Base-by-base conservation (phyloP, 2,329 filamentous ascomycete species). In the Colletotrichum sp. region DNA sequence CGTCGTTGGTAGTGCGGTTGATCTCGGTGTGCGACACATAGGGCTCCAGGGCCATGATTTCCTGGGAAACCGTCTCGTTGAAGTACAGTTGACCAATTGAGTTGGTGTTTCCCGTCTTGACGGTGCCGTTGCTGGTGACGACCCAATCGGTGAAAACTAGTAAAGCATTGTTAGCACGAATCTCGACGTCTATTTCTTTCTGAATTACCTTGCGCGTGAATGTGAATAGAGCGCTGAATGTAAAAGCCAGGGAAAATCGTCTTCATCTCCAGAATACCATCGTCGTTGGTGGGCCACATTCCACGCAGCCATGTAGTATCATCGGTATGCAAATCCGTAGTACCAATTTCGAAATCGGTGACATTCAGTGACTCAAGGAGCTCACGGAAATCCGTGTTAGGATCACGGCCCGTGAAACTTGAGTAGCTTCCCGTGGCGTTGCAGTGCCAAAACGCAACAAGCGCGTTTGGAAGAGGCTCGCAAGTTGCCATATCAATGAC, bases 21-120 rank as follows among this genome's bases (percentile, higher is more conserved):
- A 72, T 72, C 63, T 69, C 70, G 36, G 70, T 86, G 81, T 90
- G 90, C 67, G 80, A 81, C 32, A 78, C 81, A 81, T 91, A 90
- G 1, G 91, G 90, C 3, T 82, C 79, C 0, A 84, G 83, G 10
- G 82, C 80, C 75, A 92, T 89, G 69, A 92, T 90, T n/a, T 71
- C 52, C 32, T 59, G 60, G 59, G 44, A 65, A 8, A 71, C 34
- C 12, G 28, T 32, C 32, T 71, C 55, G 44, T 75, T 67, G 26
- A 75, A 72, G 21, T 72, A 75, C 7, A 71, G 67, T 30, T 75
- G 72, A 16, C 68, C 72, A 24, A 34, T 71, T 26, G 32, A 91
- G 34, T 83, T 82, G 49, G 80, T 81, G 0, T 83, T 80, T 32
- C 70, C 75, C 6, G 63, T 55, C 16, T 34, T 66, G 36, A 72